Base-by-base conservation (phyloP, 1,284 basidiomycete genomes). In the Acaromyces ingoldii region DNA sequence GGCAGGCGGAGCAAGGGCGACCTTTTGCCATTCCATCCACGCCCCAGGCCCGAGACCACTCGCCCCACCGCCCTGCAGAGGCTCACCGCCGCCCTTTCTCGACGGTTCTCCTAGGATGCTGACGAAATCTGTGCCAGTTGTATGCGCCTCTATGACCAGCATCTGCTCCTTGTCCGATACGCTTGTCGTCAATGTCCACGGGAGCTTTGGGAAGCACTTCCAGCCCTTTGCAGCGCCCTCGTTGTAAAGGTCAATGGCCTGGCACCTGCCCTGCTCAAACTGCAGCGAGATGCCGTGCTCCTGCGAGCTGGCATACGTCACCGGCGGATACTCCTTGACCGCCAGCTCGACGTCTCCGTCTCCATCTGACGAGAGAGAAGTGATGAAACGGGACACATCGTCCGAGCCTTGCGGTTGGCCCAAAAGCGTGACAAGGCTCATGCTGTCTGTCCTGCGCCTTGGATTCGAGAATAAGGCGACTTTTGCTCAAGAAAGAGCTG, bases 11-110 rank as follows among this genome's bases (percentile, higher is more conserved):
- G n/a, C n/a, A n/a, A n/a, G n/a, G 7, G 29, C 29, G 9, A 22
- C 24, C 9, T 28, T 7, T 15, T 43, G 7, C 41, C 41, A 43
- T 28, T 43, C 41, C 41, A 43, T 22, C 41, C 41, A 43, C 25
- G 24, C 41, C 5, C 41, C 41, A 7, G 41, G 41, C 31, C 41
- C 41, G 13, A 43, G 41, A n/a, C 41, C 41, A 28, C 41, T 43
- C 17, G 41, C 41, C 5, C 41, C 41, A 7, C 41, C 41, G 25
- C 21, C 41, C 11, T 22, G 13, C 41, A 43, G n/a, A 10, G 41
- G 21, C 24, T 43, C 41, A 7, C 41, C 41, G 15, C 41, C 41
- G 25, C 41, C 41, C 41, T 43, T 43, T 22, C 41, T 10, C 5
- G 13, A 11, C n/a, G 41, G 41, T 28, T 43, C 41, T 10, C 41